phyloP scores from a whole-genome alignment of 2,329 filamentous ascomycete species.

The Diplodia scrobiculata region DNA sequence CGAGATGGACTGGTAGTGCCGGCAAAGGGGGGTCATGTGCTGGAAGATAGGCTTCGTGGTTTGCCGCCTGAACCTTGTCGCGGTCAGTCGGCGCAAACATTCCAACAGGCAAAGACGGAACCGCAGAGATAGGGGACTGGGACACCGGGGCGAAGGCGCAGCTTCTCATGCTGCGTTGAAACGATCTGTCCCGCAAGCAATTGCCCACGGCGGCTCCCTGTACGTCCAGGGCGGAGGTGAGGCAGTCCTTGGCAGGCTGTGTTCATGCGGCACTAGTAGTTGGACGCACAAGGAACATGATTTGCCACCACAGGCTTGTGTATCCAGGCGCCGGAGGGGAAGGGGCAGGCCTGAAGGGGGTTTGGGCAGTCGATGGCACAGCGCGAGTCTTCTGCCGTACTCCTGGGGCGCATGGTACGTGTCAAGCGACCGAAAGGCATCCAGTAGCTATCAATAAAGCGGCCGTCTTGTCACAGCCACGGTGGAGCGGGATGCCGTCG shows the following conservation, averaged over 20 bases:
- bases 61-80: background rate
- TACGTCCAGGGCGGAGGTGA: background rate
- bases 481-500: slow-evolving; percentile 4
- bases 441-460: slow-evolving; percentile 15
- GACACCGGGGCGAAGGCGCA: background rate
- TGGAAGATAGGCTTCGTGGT: background rate
- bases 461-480: slow-evolving; percentile 17
- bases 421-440: background rate
- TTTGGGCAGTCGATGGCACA: slow-evolving; percentile 8
- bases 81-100: background rate
- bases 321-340: background rate
- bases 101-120: background rate
- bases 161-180: background rate
- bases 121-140: background rate
- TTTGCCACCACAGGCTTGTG: slow-evolving; percentile 10
- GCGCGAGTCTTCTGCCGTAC: slow-evolving; percentile 15
- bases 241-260: background rate
- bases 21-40: background rate
- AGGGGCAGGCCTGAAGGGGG: slow-evolving; percentile 1
- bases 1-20: background rate
- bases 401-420: background rate
- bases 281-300: slow-evolving; percentile 15
- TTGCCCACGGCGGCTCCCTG: background rate
- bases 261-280: slow-evolving; percentile 5
- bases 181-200: background rate